Percentiles rank a stretch among this genome's conserved stretches.
Conservation (phyloP, 768 basidiomycete genomes). For the Tulasnella sp. region DNA sequence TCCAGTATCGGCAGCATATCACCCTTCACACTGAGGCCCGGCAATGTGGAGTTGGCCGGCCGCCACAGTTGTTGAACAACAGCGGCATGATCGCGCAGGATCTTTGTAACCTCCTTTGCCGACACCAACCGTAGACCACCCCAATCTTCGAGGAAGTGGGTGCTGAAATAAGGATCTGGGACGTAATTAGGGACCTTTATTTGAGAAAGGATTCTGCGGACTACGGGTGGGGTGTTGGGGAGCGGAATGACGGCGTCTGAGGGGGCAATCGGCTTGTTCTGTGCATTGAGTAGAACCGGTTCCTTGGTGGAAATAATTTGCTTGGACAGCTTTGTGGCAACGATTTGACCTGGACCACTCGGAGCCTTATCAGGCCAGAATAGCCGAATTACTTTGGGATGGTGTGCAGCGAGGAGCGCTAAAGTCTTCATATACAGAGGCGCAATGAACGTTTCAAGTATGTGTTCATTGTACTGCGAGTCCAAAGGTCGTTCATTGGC, state of each 20-base stretch:
- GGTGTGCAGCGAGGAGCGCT: background rate
- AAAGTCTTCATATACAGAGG: background rate
- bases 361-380: background rate
- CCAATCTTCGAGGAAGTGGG: background rate
- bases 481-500: background rate
- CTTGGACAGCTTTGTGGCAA: background rate
- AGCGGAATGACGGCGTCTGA: background rate
- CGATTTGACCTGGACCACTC: background rate
- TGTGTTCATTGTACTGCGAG: slow-evolving; percentile 1
- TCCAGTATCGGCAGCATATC: background rate
- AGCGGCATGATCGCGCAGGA: background rate
- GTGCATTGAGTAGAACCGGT: background rate
- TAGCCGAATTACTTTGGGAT: background rate
- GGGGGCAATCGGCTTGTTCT: background rate
- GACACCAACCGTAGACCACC: background rate
- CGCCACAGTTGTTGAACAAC: background rate
- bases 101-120: background rate
- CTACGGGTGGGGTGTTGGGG: background rate
- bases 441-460: background rate
- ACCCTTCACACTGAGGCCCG: background rate
- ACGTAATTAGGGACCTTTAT: background rate
- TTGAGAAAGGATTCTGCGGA: background rate
- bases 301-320: background rate
- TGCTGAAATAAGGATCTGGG: background rate
- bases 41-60: background rate